phyloP scores from a whole-genome alignment of 768 basidiomycete genomes.

The Collybia sordida region DNA sequence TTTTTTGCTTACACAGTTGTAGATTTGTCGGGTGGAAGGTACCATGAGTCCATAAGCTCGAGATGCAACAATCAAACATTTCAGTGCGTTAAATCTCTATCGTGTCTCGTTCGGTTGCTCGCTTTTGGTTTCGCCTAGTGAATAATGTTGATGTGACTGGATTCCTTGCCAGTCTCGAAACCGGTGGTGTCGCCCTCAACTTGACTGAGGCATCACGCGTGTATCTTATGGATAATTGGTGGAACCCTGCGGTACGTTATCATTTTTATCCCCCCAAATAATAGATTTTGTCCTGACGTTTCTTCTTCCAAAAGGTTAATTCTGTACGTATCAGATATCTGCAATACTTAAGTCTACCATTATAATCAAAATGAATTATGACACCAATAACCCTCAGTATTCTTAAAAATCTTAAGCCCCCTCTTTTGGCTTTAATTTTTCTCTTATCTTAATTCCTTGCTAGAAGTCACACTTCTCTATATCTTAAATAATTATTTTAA shows the following conservation, averaged over 20 bases:
- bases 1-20: background rate
- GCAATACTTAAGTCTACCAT: too few relatives aligned
- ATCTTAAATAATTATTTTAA: too few relatives aligned
- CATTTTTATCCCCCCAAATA: too few relatives aligned
- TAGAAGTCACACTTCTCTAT: too few relatives aligned
- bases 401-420: too few relatives aligned
- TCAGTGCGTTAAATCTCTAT: constrained; percentile 55
- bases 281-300: background rate
- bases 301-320: constrained; percentile 54
- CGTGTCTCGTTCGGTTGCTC: background rate
- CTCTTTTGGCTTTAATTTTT: too few relatives aligned
- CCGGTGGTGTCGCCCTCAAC: constrained; percentile 91
- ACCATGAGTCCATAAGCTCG: constrained; percentile 95
- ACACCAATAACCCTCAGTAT: too few relatives aligned
- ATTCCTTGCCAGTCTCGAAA: constrained; percentile 96
- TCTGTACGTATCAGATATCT: constrained; percentile 67
- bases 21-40: constrained; percentile 94
- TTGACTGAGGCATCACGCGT: constrained; percentile 90
- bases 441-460: too few relatives aligned
- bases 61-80: constrained; percentile 92
- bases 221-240: constrained; percentile 97
- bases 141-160: constrained; percentile 92
- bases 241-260: constrained; percentile 86
- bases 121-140: constrained; percentile 47
- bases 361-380: too few relatives aligned